These are phyloP conservation scores for Wallacemonas collosoma DNA, from an alignment of 208 protist species.

Conservation along the genomic window DNA sequence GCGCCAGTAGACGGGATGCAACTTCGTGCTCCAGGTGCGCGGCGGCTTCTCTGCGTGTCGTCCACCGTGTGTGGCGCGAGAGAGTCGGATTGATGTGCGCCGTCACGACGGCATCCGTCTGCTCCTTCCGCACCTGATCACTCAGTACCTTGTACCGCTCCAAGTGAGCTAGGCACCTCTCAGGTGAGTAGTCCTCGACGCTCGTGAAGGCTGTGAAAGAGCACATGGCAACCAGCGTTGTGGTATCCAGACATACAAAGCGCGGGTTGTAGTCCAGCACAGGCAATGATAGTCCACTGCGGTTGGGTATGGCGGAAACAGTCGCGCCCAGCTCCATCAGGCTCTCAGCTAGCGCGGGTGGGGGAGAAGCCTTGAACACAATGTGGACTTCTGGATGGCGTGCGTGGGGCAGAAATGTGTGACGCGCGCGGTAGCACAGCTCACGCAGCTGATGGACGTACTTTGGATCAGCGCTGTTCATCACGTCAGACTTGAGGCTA, in stretches of 20 bases:
- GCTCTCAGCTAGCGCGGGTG: constrained; percentile 13
- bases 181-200: constrained; percentile 15
- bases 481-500: constrained; percentile 25
- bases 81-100: constrained; percentile 45
- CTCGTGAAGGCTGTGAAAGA: constrained; percentile 58
- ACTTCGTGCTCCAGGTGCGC: constrained; percentile 22
- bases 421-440: constrained; percentile 24
- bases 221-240: constrained; percentile 70
- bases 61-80: constrained; percentile 35
- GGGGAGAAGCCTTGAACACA: constrained; percentile 29
- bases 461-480: constrained; percentile 24
- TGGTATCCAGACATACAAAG: constrained; percentile 74
- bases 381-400: constrained; percentile 32
- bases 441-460: constrained; percentile 26
- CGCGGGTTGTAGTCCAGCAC: constrained; percentile 10
- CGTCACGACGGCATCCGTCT: constrained; percentile 31
- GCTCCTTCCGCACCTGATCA: constrained; percentile 58
- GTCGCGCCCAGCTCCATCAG: constrained; percentile 16
- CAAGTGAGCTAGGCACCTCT: constrained; percentile 30
- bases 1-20: constrained; percentile 12
- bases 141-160: constrained; percentile 44
- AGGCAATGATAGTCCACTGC: background rate
- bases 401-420: constrained; percentile 29
- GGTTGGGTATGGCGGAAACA: constrained; percentile 11
- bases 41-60: background rate